Base-by-base conservation (phyloP, 2,329 filamentous ascomycete genomes). In the Alternaria rosae region DNA sequence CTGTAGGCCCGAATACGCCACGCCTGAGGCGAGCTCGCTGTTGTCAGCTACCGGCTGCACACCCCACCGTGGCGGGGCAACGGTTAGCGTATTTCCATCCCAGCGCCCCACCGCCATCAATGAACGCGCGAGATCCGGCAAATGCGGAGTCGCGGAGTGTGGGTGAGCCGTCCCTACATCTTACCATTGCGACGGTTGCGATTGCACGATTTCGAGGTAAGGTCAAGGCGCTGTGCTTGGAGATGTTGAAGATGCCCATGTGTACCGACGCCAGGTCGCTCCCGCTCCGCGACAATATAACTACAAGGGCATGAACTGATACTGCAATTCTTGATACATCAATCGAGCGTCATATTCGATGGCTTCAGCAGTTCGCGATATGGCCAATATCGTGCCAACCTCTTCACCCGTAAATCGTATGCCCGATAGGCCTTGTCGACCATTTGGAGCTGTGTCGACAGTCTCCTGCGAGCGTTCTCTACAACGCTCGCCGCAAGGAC, bases 391-490 rank as follows among this genome's bases (percentile, higher is more conserved):
- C 1, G n/a, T 41, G 91, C 41, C 79, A 80, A 57, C 89, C 88
- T 73, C 88, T 88, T 30, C 92, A 77, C 12, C 83, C 84, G 58
- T 89, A 86, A 11, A 85, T 82, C 38, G 92, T 77, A 0, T 86
- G 83, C 11, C 89, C 88, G 69, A 90, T 86, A 32, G 92, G 78
- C 8, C 82, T 79, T 78, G 87, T 86, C 32, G 89, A 89, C 58
- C 89, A 83, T 65, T 90, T 88, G 89, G 89, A 2, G 85, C 87
- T 2, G 85, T 90, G 79, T 91, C 91, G 67, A 91, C 88, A 2
- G 88, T 91, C 28, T 91, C 85, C 12, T n/a, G 17, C 13, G 45
- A 0, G 10, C 25, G 12, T 48, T 17, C 17, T 48, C 12, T 30
- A 0, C 9, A 32, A 15, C 47, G 17, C 32, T 9, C 0, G 9